Evolutionary conservation across 2,329 filamentous ascomycete genomes (phyloP), one percentile per base, ranked within the genome.

Genomic region (Aspergillus sojae): DNA sequence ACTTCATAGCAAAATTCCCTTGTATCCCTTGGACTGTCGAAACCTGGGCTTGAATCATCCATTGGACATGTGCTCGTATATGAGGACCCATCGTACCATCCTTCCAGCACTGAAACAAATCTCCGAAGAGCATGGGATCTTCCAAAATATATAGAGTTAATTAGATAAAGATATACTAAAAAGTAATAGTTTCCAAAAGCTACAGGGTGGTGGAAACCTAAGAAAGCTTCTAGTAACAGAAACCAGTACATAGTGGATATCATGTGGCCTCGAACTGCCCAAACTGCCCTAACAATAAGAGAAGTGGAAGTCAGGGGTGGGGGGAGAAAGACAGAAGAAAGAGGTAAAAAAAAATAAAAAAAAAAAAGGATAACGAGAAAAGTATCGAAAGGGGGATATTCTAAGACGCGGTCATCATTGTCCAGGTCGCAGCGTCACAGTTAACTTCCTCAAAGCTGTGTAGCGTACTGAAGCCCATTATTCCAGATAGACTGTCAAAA

Each of bases 401-500:
- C 62, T 64, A 76, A 39, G 72, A 65, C 10, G 81, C 75, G 61
- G 83, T 80, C 71, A 84, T 82, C 79, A 84, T 82, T 1, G 81
- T 86, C 86, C 86, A 89, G 9, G 85, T 87, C 57, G 85, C 82
- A 52, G 86, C 86, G 75, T 90, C 87, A 71, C 86, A 89, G 64
- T 88, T 91, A 59, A 95, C 86, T 76, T 96, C 91, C 71, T 96
- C 92, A 76, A 93, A 96, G 46, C 85, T 89, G 78, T 94, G 90
- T 66, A 93, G 80, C 52, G 91, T 86, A 67, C 88, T 88, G 73
- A 96, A 96, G 1, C 92, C 92, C 90, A 96, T 92, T 55, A 55
- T 55, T 0, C 87, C 88, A 61, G 89, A 83, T 63, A 96, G 81
- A 41, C 89, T 88, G 75, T 95, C 92, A 67, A 88, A 87, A 55